Conservation (phyloP, 129 eudicot genomes). For the Chrysanthemum seticuspe region DNA sequence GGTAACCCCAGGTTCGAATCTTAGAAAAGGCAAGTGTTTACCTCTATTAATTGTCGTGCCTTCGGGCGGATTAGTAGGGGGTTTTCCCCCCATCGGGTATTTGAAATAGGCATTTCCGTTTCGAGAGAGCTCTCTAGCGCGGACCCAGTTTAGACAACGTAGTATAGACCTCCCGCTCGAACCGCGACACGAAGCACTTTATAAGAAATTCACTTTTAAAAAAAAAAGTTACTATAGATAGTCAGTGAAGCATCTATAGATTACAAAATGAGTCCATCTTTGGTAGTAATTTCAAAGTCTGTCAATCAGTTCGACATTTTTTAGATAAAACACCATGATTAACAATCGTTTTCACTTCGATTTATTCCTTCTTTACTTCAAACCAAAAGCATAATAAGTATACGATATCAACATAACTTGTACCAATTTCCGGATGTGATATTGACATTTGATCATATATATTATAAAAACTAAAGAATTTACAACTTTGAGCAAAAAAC, state of each 20-base stretch:
- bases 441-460: not conserved
- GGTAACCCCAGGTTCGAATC: too few relatives aligned
- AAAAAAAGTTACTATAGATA: too few relatives aligned
- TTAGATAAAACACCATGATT: not conserved
- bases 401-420: not conserved
- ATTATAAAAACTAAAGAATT: not conserved
- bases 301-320: not conserved
- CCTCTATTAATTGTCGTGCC: too few relatives aligned
- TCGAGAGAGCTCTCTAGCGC: too few relatives aligned
- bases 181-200: too few relatives aligned
- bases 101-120: too few relatives aligned
- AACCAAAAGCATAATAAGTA: not conserved
- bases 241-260: not conserved
- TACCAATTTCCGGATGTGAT: not conserved
- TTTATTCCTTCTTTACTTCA: not conserved
- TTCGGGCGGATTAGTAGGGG: too few relatives aligned
- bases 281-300: not conserved
- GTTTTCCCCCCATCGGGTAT: too few relatives aligned
- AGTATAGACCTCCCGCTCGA: too few relatives aligned
- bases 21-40: too few relatives aligned
- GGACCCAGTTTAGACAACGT: too few relatives aligned
- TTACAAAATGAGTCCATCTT: not conserved
- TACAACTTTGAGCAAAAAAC: not conserved
- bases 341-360: not conserved
- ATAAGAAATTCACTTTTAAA: too few relatives aligned